phyloP scores from a whole-genome alignment of 2,329 filamentous ascomycete species.

The Colletotrichum lentis region DNA sequence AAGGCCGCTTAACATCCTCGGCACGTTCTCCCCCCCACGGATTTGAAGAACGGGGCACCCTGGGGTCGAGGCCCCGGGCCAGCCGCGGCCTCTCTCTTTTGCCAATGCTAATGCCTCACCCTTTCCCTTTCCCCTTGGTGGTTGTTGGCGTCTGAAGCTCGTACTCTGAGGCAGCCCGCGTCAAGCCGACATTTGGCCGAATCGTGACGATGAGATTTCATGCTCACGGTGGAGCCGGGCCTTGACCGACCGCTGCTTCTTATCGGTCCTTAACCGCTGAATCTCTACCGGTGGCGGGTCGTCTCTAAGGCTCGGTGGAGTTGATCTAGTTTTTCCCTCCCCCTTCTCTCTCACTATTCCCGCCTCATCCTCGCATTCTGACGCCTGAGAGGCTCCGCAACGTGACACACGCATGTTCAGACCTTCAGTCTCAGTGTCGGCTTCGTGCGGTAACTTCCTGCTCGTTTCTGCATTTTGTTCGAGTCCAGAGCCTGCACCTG shows the following conservation, averaged over 20 bases:
- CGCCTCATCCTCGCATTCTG: conserved; percentile 7
- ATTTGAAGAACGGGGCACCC: background rate
- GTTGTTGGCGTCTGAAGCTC: background rate
- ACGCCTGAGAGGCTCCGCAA: conserved; percentile 5
- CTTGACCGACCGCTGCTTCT: conserved; percentile 33
- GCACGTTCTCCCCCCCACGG: background rate
- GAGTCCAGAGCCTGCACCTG: conserved; percentile 5
- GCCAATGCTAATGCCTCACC: background rate
- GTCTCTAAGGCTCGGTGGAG: conserved; percentile 23
- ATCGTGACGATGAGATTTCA: conserved; percentile 33
- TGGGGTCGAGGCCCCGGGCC: conserved; percentile 18
- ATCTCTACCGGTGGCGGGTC: conserved; percentile 33
- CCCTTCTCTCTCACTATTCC: conserved; percentile 2
- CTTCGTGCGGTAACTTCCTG: conserved; percentile 15
- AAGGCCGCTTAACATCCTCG: conserved; percentile 2
- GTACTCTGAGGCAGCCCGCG: conserved; percentile 18
- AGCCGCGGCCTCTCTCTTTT: conserved; percentile 12
- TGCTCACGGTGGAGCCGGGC: conserved; percentile 35
- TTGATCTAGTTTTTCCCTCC: conserved; percentile 23
- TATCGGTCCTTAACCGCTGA: conserved; percentile 39
- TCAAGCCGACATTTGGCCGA: conserved; percentile 39
- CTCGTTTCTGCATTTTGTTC: conserved; percentile 11
- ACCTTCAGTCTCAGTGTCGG: conserved; percentile 19
- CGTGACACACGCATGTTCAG: conserved; percentile 15
- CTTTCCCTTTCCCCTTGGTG: background rate